phyloP scores from a whole-genome alignment of 2,329 filamentous ascomycete genomes.

The Diaporthe nobilis region DNA sequence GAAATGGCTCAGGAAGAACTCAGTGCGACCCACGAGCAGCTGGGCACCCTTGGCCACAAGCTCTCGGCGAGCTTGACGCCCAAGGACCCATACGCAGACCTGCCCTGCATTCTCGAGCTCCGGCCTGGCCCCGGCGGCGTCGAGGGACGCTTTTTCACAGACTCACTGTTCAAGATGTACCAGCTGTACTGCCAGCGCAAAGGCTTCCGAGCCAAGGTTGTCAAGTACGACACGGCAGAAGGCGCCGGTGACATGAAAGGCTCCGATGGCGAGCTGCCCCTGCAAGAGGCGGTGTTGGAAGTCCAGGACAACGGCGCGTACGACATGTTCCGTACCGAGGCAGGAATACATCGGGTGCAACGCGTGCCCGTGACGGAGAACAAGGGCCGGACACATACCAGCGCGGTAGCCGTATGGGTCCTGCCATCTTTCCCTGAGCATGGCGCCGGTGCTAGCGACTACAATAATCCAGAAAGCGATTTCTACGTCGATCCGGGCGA shows the following conservation, averaged over 20 bases:
- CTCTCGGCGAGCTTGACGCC: constrained; percentile 87
- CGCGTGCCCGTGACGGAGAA: constrained; percentile 91
- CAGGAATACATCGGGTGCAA: constrained; percentile 96
- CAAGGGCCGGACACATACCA: constrained; percentile 93
- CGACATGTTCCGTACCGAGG: constrained; percentile 85
- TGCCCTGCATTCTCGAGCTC: constrained; percentile 93
- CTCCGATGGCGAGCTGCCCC: constrained; percentile 73
- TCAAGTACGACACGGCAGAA: constrained; percentile 87
- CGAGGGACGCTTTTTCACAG: constrained; percentile 92
- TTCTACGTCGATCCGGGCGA: constrained; percentile 91
- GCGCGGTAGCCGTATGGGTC: constrained; percentile 92
- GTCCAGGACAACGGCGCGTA: constrained; percentile 84
- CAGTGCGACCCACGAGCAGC: constrained; percentile 70
- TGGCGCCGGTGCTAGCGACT: constrained; percentile 64
- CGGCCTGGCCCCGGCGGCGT: constrained; percentile 92
- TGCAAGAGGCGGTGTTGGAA: constrained; percentile 91
- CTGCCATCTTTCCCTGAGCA: constrained; percentile 83
- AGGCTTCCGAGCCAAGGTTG: constrained; percentile 74
- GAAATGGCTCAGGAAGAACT: constrained; percentile 88
- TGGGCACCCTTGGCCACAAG: constrained; percentile 74
- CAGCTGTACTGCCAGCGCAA: constrained; percentile 79
- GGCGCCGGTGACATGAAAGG: constrained; percentile 68
- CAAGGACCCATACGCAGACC: constrained; percentile 87
- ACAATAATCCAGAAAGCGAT: constrained; percentile 88
- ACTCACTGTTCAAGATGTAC: constrained; percentile 93